Conservation (phyloP, 345 rosid species). For the Sonneratia alba region DNA sequence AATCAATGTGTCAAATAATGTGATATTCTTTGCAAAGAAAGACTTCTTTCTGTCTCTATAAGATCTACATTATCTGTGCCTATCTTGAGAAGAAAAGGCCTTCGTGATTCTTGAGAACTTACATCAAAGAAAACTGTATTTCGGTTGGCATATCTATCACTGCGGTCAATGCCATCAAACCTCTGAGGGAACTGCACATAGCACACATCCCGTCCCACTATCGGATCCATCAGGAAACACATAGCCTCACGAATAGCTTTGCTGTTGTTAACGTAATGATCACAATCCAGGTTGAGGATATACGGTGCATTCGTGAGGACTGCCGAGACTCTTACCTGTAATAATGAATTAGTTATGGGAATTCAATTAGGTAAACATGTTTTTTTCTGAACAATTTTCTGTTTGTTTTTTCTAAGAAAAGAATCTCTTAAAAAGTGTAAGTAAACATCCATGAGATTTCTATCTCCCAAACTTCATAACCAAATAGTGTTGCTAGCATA, state of each 20-base stretch:
- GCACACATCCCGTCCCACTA: conserved; percentile 74
- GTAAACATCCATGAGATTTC: no score
- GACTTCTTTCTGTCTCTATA: not conserved
- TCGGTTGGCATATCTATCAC: conserved; percentile 95
- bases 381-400: no score
- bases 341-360: not conserved
- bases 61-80: not conserved
- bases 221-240: conserved; percentile 96
- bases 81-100: not conserved
- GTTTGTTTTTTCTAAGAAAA: no score
- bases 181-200: conserved; percentile 96
- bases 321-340: conserved; percentile 91
- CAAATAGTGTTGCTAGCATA: not conserved
- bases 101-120: conserved; percentile 17
- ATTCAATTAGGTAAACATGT: no score
- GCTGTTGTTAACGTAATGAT: conserved; percentile 94
- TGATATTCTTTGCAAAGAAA: not conserved
- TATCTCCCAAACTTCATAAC: not conserved
- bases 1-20: conserved; percentile 24
- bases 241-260: conserved; percentile 92
- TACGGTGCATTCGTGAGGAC: conserved; percentile 93
- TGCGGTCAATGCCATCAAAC: conserved; percentile 93
- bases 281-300: conserved; percentile 98
- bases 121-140: conserved; percentile 95
- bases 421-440: no score